These are phyloP conservation scores for Ceratocystis ficicola DNA, from an alignment of 2,329 filamentous ascomycete genomes.

Conservation along the genomic window DNA sequence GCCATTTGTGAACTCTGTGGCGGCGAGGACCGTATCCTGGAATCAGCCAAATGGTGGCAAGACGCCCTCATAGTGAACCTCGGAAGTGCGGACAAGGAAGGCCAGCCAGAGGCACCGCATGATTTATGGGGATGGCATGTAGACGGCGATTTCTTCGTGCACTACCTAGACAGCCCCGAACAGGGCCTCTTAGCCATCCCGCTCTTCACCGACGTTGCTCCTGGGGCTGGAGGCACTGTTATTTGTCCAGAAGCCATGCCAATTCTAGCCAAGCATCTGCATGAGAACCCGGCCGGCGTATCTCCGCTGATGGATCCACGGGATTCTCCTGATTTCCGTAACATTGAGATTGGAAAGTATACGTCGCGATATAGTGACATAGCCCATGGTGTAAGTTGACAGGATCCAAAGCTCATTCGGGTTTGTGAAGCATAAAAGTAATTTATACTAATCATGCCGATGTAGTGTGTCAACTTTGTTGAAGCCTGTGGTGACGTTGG, in stretches of 20 bases:
- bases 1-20: constrained; percentile 56
- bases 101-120: constrained; percentile 38
- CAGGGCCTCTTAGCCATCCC: constrained; percentile 58
- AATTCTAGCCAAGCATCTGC: constrained; percentile 44
- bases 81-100: constrained; percentile 42
- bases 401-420: background rate
- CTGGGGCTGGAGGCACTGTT: constrained; percentile 51
- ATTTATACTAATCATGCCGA: background rate
- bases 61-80: constrained; percentile 61
- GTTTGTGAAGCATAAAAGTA: background rate
- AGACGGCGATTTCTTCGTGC: constrained; percentile 60
- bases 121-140: constrained; percentile 52
- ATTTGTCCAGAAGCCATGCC: constrained; percentile 50
- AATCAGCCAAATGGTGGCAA: constrained; percentile 44
- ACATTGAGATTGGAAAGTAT: constrained; percentile 30
- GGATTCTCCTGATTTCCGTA: constrained; percentile 35
- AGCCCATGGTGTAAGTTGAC: constrained; percentile 25
- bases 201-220: constrained; percentile 50
- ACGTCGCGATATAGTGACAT: constrained; percentile 36
- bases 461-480: constrained; percentile 37
- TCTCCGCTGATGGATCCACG: constrained; percentile 52
- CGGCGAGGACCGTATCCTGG: constrained; percentile 43
- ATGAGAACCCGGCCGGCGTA: constrained; percentile 52
- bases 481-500: constrained; percentile 43
- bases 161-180: constrained; percentile 59